Conservation (phyloP, 371 early-diverging fungal species). For the Phascolomyces articulosus region DNA sequence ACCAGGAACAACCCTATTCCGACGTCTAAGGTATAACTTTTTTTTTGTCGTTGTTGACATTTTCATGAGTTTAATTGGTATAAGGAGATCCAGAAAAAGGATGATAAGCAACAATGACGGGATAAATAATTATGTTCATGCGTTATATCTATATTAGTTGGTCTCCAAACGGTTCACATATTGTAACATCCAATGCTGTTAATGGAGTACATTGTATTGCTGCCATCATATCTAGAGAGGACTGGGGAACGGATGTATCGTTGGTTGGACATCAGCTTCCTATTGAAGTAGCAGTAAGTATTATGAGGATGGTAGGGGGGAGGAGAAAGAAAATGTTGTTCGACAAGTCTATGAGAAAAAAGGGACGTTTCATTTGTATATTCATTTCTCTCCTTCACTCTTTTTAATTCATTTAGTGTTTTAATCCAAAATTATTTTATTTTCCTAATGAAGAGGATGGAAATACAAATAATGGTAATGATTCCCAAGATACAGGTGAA, state of each 20-base stretch:
- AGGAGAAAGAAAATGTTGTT: background rate
- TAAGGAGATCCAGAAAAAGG: no score
- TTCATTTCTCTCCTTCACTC: no score
- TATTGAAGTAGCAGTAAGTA: conserved; percentile 88
- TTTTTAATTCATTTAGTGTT: conserved; percentile 51
- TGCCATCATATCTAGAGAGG: conserved; percentile 77
- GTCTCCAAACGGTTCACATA: conserved; percentile 93
- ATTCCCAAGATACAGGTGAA: conserved; percentile 12
- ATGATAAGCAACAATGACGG: no score
- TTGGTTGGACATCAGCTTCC: conserved; percentile 91
- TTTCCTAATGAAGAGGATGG: conserved; percentile 3
- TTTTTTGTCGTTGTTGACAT: no score
- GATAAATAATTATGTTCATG: no score
- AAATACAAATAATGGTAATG: conserved; percentile 14
- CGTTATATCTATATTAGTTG: conserved; percentile 66
- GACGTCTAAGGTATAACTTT: conserved; percentile 81
- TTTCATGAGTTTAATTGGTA: no score
- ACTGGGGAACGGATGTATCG: conserved; percentile 81
- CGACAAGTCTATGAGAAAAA: no score
- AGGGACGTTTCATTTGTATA: no score
- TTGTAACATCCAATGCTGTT: conserved; percentile 91
- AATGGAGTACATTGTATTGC: conserved; percentile 84
- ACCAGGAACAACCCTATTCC: conserved; percentile 85
- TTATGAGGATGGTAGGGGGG: no score
- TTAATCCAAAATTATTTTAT: conserved; percentile 83